A percentile compares a stretch with the other conserved stretches of the same genome.
Conservation (phyloP, 2,329 filamentous ascomycete genomes). For the Gliomastix tumulicola region DNA sequence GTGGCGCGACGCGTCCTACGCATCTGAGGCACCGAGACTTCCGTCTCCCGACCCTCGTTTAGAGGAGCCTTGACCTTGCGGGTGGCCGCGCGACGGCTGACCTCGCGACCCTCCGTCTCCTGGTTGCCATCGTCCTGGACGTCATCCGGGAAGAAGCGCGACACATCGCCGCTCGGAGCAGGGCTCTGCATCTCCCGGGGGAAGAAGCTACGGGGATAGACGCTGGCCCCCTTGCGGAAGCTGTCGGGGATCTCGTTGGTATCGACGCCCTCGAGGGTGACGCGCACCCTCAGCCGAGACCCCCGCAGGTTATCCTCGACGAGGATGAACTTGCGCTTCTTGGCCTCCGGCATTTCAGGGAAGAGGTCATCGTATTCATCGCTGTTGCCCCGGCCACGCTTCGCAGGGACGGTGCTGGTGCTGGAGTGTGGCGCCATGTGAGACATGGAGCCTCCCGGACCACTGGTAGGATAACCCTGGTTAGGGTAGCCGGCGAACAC, state of each 20-base stretch:
- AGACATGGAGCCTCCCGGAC: constrained; percentile 55
- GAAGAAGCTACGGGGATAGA: constrained; percentile 88
- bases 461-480: constrained; percentile 47
- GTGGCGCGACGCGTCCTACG: constrained; percentile 63
- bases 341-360: constrained; percentile 79
- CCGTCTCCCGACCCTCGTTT: constrained; percentile 61
- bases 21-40: constrained; percentile 70
- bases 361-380: constrained; percentile 68
- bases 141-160: constrained; percentile 67
- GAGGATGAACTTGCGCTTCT: constrained; percentile 93
- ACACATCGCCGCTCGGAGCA: constrained; percentile 67
- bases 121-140: constrained; percentile 47
- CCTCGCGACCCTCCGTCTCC: constrained; percentile 39
- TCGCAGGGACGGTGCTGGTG: constrained; percentile 26
- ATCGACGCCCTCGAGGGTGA: constrained; percentile 87
- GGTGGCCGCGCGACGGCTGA: constrained; percentile 24
- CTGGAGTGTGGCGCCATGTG: constrained; percentile 39
- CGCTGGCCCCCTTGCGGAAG: constrained; percentile 82
- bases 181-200: constrained; percentile 88
- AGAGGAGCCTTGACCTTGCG: constrained; percentile 56
- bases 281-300: constrained; percentile 77
- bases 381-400: constrained; percentile 35
- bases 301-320: constrained; percentile 84
- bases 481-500: constrained; percentile 64
- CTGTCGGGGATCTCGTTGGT: constrained; percentile 95